Evolutionary conservation across 225 moss, liverwort and hornwort species (phyloP), one percentile per base, ranked within the genome.

Genomic region (Pseudisothecium myosuroides): DNA sequence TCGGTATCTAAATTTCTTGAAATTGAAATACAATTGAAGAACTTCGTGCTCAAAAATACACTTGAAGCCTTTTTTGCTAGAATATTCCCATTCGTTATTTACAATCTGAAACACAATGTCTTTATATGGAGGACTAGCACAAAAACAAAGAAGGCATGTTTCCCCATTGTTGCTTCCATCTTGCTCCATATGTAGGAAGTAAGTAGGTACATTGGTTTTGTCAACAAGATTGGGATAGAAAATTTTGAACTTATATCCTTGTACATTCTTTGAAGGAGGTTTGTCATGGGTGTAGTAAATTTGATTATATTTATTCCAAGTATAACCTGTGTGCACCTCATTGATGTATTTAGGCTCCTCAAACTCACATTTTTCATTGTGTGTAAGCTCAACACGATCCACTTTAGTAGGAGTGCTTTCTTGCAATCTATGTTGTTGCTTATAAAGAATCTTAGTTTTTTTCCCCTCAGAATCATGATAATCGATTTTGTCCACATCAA

Each of bases 301-400:
- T 80, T 95, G 95, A 83, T 95, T 97, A 74, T 97, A 95, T 89
- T 96, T 97, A n/a, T 95, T 97, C 95, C 94, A 95, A 83, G 92
- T 93, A 88, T 97, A 96, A 34, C 93, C 90, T 73, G 93, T 95
- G 84, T 93, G 93, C 65, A 97, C 95, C 56, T 93, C 90, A 83
- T 93, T 94, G 85, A 93, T 95, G 50, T 95, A 96, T 60, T 93
- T 91, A 2, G 92, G 95, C 83, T 74, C 17, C 7, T 31, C 7
- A 54, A 54, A 6, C 17, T 54, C 54, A 50, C 49, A 49, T 49
- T 49, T 49, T 49, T 49, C 49, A 49, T 49, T n/a, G n/a, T 50
- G 50, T 54, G 54, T 17, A 54, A 54, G 6, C 54, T 54, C 54
- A 54, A 54, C 54, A 54, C 2, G 6, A 54, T 54, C 54, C 17